Percentiles rank a stretch among this genome's conserved stretches.
phyloP scores from a whole-genome alignment of 176 grass and related monocot genomes.

The Eragrostis nindensis region DNA sequence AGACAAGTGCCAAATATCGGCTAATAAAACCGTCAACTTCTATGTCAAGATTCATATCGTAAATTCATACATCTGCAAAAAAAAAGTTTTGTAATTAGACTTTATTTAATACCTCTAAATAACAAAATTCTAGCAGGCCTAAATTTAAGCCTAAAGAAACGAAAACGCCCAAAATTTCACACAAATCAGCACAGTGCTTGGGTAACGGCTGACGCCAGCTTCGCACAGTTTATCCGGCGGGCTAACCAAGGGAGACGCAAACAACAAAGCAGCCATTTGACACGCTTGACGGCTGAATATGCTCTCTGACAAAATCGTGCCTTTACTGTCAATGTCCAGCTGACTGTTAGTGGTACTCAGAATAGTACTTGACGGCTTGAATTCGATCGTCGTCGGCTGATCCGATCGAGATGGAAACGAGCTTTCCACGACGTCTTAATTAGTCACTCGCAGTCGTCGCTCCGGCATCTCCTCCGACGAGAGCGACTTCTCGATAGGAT shows the following conservation, averaged over 20 bases:
- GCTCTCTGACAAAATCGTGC: not conserved
- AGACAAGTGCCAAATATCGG: not conserved
- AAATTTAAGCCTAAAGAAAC: too few relatives aligned
- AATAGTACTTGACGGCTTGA: not conserved
- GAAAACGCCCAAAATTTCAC: too few relatives aligned
- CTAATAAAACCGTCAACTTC: not conserved
- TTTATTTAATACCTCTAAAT: too few relatives aligned
- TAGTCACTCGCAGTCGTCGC: not conserved
- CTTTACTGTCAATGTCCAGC: conserved; percentile 16
- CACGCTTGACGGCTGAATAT: not conserved
- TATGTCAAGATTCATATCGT: too few relatives aligned
- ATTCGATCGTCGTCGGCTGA: not conserved
- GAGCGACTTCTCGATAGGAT: not conserved
- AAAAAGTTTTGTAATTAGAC: too few relatives aligned
- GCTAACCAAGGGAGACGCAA: not conserved
- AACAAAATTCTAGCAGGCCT: too few relatives aligned
- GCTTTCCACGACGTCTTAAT: not conserved
- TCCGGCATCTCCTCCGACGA: not conserved
- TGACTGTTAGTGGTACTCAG: not conserved
- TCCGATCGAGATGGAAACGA: not conserved
- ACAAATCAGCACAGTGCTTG: not conserved
- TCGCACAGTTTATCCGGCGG: not conserved
- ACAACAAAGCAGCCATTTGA: conserved; percentile 40
- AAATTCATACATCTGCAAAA: not conserved
- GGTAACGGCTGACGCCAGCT: not conserved